phyloP scores from a whole-genome alignment of 2,329 filamentous ascomycete genomes.

The Phialophora macrospora region DNA sequence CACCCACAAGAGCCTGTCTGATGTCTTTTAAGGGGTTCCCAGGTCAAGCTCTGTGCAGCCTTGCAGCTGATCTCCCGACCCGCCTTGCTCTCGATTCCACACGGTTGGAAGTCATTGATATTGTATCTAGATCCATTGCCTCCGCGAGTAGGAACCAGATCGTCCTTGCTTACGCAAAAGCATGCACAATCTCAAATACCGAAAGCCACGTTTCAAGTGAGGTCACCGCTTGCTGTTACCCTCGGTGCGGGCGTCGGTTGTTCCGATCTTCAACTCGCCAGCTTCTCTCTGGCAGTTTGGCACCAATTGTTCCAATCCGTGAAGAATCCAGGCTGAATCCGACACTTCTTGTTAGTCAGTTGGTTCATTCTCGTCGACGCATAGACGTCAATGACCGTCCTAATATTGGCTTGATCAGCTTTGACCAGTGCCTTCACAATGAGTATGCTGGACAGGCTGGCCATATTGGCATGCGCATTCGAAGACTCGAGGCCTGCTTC shows the following conservation, averaged over 20 bases:
- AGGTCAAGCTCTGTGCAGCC: not conserved
- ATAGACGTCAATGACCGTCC: conserved; percentile 67
- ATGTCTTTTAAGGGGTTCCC: not conserved
- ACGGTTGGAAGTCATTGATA: not conserved
- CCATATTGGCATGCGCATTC: conserved; percentile 73
- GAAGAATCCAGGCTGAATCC: conserved; percentile 69
- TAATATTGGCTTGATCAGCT: conserved; percentile 57
- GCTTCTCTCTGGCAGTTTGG: conserved; percentile 31
- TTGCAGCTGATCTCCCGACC: not conserved
- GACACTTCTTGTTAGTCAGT: conserved; percentile 61
- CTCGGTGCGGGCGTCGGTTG: not conserved
- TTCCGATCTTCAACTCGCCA: conserved; percentile 8
- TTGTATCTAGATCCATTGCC: not conserved
- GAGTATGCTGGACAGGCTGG: conserved; percentile 63
- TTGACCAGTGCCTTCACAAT: conserved; percentile 52
- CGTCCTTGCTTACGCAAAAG: not conserved
- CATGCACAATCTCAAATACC: not conserved
- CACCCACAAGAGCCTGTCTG: not conserved
- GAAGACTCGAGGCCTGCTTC: conserved; percentile 62
- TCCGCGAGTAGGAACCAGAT: not conserved
- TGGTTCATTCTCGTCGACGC: conserved; percentile 64
- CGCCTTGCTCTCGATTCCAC: not conserved
- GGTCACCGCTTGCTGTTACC: not conserved
- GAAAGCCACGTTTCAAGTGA: not conserved
- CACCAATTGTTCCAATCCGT: conserved; percentile 77